Conservation (phyloP, 2,329 filamentous ascomycete species). For the Claviceps maximensis region DNA sequence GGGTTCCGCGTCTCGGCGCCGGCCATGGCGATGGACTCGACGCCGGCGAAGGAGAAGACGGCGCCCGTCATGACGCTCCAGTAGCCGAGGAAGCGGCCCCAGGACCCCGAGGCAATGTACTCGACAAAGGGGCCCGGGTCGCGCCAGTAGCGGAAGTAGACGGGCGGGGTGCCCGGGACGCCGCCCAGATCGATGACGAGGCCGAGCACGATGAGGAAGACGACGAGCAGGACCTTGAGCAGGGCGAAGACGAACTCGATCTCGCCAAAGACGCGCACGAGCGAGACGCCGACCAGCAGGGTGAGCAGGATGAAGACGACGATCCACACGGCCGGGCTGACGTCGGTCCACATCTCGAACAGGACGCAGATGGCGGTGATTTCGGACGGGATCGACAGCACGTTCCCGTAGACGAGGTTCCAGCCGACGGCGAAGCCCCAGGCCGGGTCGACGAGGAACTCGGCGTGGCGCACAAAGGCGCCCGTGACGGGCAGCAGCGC, state of each 20-base stretch:
- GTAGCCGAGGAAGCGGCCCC: conserved; percentile 55
- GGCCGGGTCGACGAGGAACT: conserved; percentile 48
- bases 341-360: conserved; percentile 50
- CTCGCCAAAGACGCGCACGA: conserved; percentile 47
- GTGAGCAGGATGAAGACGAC: conserved; percentile 34
- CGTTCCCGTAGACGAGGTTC: conserved; percentile 42
- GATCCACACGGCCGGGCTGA: conserved; percentile 39
- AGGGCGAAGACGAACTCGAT: conserved; percentile 39
- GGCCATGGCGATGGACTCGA: conserved; percentile 48
- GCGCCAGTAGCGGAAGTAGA: conserved; percentile 59
- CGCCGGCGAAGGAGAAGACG: conserved; percentile 57
- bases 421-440: conserved; percentile 41
- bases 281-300: conserved; percentile 42
- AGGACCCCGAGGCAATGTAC: conserved; percentile 43
- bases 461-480: conserved; percentile 46
- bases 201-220: conserved; percentile 48
- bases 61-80: conserved; percentile 48
- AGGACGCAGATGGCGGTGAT: conserved; percentile 50
- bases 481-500: conserved; percentile 50
- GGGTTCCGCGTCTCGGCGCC: conserved; percentile 46
- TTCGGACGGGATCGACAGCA: conserved; percentile 43
- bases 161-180: conserved; percentile 40
- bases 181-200: conserved; percentile 51
- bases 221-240: conserved; percentile 46
- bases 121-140: conserved; percentile 55